These are phyloP conservation scores for Eruca vesicaria DNA, from an alignment of 441 rosid genomes.

Conservation along the genomic window DNA sequence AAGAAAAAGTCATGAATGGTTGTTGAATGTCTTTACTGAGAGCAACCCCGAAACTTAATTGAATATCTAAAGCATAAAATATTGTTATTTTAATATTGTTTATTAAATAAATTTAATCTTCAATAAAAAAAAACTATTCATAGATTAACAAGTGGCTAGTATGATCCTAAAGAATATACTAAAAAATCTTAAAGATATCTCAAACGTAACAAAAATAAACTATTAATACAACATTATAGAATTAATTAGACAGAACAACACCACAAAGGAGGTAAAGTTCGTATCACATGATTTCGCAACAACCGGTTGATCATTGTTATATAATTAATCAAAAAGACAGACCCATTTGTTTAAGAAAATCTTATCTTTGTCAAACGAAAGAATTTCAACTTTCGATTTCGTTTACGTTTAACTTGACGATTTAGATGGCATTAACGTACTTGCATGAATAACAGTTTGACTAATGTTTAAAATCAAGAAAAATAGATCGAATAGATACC, in stretches of 20 bases:
- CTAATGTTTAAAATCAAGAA: background rate
- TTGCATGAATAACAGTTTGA: background rate
- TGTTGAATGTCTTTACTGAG: too few relatives aligned
- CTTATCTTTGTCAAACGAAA: constrained; percentile 7
- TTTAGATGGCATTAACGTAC: background rate
- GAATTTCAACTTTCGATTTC: background rate
- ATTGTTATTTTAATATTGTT: background rate
- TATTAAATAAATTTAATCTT: too few relatives aligned
- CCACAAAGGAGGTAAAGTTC: too few relatives aligned
- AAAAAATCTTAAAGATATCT: background rate
- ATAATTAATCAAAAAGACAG: background rate
- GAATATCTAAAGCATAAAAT: background rate
- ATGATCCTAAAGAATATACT: background rate
- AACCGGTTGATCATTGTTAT: background rate
- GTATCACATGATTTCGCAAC: too few relatives aligned
- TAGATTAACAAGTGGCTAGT: background rate
- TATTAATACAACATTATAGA: too few relatives aligned
- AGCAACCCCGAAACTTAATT: too few relatives aligned
- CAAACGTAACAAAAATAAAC: background rate
- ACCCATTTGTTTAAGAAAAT: background rate
- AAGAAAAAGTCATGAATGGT: too few relatives aligned
- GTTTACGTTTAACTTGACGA: constrained; percentile 3
- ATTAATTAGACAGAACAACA: too few relatives aligned
- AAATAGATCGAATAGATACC: too few relatives aligned
- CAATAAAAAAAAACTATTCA: background rate